phyloP scores from a whole-genome alignment of 208 protist genomes.

The Crithidia sp. region DNA sequence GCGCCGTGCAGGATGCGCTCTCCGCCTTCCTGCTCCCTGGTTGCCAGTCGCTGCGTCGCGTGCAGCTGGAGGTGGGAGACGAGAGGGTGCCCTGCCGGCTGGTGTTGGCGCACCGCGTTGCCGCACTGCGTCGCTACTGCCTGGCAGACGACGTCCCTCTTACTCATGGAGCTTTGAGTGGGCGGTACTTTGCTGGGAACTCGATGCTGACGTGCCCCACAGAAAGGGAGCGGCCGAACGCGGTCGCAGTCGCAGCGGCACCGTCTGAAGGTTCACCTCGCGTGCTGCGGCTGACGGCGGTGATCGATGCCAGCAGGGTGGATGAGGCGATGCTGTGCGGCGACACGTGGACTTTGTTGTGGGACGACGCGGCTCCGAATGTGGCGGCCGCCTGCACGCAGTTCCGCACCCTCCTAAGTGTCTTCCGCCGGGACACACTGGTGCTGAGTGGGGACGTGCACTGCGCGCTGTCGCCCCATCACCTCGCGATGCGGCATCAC shows the following conservation, averaged over 20 bases:
- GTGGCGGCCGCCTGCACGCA: neutral
- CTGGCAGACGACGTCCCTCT: neutral
- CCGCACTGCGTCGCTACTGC: neutral
- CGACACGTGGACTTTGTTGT: conserved; percentile 53
- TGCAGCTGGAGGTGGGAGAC: conserved; percentile 17
- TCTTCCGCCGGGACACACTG: conserved; percentile 42
- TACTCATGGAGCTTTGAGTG: neutral
- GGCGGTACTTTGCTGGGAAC: neutral
- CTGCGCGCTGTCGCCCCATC: conserved; percentile 38
- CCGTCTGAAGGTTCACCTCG: neutral
- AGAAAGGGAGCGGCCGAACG: neutral
- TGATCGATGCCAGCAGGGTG: conserved; percentile 38
- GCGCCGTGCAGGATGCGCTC: conserved; percentile 47
- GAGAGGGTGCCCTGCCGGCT: conserved; percentile 20
- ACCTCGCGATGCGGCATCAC: conserved; percentile 40
- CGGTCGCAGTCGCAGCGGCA: neutral
- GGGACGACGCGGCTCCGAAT: neutral
- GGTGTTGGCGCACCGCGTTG: conserved; percentile 17
- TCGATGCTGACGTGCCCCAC: neutral
- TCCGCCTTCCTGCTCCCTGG: conserved; percentile 23
- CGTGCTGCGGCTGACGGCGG: conserved; percentile 29
- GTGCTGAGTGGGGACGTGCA: conserved; percentile 42
- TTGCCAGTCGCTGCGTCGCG: conserved; percentile 3
- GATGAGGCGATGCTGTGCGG: conserved; percentile 62
- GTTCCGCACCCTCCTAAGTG: conserved; percentile 8